phyloP scores from a whole-genome alignment of 805 yeast genomes.

The Starmerella stigmatis region DNA sequence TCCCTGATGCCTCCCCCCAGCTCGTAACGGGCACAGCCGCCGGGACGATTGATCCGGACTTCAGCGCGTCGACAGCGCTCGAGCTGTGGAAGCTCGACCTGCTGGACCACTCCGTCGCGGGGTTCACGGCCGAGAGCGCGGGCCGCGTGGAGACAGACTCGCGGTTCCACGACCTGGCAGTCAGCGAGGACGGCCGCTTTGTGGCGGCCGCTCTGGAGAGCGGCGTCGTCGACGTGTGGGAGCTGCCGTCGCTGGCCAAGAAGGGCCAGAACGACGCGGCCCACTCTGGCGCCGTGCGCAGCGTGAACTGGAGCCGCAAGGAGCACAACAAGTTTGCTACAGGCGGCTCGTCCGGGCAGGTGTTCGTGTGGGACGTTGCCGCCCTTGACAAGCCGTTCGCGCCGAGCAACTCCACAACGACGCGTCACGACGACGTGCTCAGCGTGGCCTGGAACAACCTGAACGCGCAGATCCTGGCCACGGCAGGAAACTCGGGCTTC shows the following conservation, averaged over 20 bases:
- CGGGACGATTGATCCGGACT: constrained; percentile 85
- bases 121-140: constrained; percentile 22
- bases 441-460: constrained; percentile 82
- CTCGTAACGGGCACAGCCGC: constrained; percentile 91
- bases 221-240: constrained; percentile 72
- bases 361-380: constrained; percentile 79
- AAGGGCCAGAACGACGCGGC: constrained; percentile 33
- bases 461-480: constrained; percentile 77
- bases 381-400: constrained; percentile 42
- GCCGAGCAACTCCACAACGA: constrained; percentile 68
- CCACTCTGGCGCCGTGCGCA: constrained; percentile 48
- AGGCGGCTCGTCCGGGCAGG: constrained; percentile 83
- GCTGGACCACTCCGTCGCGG: constrained; percentile 28
- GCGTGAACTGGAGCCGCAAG: constrained; percentile 66
- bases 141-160: constrained; percentile 23
- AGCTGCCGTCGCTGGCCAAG: constrained; percentile 32
- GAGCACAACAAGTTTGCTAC: constrained; percentile 67
- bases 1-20: constrained; percentile 57
- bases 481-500: constrained; percentile 75
- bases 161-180: constrained; percentile 44
- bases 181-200: constrained; percentile 17
- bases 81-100: constrained; percentile 62
- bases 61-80: constrained; percentile 65
- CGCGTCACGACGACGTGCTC: constrained; percentile 66
- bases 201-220: constrained; percentile 86